Percentiles rank a stretch among this genome's conserved stretches.
phyloP scores from a whole-genome alignment of 306 rosid genomes.

The Spatholobus suberectus region DNA sequence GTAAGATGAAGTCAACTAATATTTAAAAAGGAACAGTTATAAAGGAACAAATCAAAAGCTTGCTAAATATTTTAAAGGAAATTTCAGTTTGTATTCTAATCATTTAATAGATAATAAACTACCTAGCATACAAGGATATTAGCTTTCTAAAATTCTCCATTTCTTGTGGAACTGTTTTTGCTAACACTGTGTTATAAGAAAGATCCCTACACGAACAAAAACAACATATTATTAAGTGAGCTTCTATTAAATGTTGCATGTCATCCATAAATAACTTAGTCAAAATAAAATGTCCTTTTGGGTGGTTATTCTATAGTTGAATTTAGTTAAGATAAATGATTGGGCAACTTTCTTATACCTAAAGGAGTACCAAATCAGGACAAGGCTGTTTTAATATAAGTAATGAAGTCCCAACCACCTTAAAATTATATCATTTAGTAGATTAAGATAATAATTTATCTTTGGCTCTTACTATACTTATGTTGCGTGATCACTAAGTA shows the following conservation, averaged over 20 bases:
- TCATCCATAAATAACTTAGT: too few species aligned
- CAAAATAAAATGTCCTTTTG: too few species aligned
- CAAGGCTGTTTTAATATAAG: background rate
- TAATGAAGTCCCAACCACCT: background rate
- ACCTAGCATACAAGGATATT: constrained; percentile 53
- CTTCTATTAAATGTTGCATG: too few species aligned
- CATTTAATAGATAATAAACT: constrained; percentile 1
- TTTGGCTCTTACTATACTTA: too few species aligned
- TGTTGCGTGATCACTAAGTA: too few species aligned
- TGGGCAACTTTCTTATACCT: background rate
- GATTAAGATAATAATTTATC: background rate
- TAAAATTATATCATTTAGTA: too few species aligned
- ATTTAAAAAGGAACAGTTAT: constrained; percentile 38
- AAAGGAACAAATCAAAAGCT: background rate
- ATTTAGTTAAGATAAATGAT: background rate
- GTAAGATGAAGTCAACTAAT: constrained; percentile 54
- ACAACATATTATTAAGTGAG: too few species aligned
- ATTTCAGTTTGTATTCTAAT: background rate
- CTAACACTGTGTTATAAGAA: constrained; percentile 58
- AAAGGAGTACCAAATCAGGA: background rate
- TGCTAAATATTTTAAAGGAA: background rate
- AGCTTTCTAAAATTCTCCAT: constrained; percentile 66
- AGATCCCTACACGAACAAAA: too few species aligned
- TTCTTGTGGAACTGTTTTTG: constrained; percentile 59
- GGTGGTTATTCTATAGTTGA: background rate